Evolutionary conservation across 306 rosid species (phyloP).

Genomic region (Acmispon strigosus): DNA sequence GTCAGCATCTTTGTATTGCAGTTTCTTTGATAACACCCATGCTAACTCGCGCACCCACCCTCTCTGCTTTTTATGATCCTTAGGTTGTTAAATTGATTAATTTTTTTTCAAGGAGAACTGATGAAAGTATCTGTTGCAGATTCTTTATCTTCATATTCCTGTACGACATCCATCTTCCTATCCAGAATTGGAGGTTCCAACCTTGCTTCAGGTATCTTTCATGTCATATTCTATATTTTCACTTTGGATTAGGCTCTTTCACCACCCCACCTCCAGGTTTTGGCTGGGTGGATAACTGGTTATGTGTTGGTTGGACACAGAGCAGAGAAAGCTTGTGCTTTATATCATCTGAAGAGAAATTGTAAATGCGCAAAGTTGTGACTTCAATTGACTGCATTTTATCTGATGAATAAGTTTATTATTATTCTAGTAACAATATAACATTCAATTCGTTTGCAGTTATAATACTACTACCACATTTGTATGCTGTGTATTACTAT

Average conservation of each 20-base stretch:
- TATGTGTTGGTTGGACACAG: neutral
- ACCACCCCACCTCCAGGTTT: neutral
- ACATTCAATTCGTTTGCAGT: neutral
- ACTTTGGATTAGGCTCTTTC: conserved; percentile 3
- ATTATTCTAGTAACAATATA: neutral
- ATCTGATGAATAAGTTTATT: neutral
- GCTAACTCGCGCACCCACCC: neutral
- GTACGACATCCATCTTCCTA: conserved; percentile 76
- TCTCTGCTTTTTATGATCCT: neutral
- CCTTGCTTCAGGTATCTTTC: conserved; percentile 80
- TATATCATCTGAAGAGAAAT: neutral
- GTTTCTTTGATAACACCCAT: neutral
- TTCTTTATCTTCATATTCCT: conserved; percentile 84
- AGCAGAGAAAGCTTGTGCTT: neutral
- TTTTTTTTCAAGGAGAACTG: conserved; percentile 12
- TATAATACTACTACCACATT: neutral
- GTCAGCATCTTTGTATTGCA: neutral
- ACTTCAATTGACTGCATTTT: neutral
- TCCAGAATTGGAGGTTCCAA: conserved; percentile 90
- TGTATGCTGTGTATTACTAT: neutral
- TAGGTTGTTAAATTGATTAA: conserved; percentile 17
- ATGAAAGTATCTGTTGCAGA: conserved; percentile 44
- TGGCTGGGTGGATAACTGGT: neutral
- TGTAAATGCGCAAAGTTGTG: neutral
- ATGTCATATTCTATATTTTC: neutral